phyloP scores from a whole-genome alignment of 257 asterid genomes.

The Anisodus acutangulus region DNA sequence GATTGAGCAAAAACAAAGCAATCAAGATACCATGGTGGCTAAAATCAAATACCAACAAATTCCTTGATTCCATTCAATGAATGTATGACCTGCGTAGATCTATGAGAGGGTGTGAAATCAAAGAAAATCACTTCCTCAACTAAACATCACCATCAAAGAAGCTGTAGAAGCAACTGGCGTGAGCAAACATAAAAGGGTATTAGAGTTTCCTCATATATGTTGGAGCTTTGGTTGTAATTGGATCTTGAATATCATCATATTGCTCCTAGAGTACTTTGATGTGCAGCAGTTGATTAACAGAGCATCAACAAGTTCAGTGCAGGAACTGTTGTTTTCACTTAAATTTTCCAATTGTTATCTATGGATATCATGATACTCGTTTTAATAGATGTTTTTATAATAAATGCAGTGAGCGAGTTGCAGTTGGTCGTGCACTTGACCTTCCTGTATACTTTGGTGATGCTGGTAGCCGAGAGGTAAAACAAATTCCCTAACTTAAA shows the following conservation, averaged over 20 bases:
- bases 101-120: background rate
- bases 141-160: slow-evolving; percentile 17
- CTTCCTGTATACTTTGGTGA: slow-evolving; percentile 99
- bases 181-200: background rate
- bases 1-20: slow-evolving; percentile 16
- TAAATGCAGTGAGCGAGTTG: slow-evolving; percentile 84
- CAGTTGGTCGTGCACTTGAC: slow-evolving; percentile 96
- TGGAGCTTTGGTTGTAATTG: slow-evolving; percentile 15
- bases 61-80: background rate
- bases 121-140: background rate
- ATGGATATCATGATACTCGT: background rate
- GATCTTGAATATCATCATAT: slow-evolving; percentile 14
- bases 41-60: background rate
- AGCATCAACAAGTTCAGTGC: slow-evolving; percentile 8
- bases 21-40: background rate
- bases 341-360: background rate
- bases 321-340: background rate
- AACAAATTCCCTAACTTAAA: slow-evolving; percentile 29
- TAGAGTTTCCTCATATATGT: slow-evolving; percentile 6
- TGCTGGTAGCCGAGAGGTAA: slow-evolving; percentile 99
- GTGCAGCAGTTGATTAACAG: background rate
- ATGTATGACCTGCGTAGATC: background rate
- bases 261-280: slow-evolving; percentile 9
- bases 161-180: background rate
- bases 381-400: background rate